Evolutionary conservation across 306 rosid species (phyloP).

Genomic region (Crataegus laevigata): DNA sequence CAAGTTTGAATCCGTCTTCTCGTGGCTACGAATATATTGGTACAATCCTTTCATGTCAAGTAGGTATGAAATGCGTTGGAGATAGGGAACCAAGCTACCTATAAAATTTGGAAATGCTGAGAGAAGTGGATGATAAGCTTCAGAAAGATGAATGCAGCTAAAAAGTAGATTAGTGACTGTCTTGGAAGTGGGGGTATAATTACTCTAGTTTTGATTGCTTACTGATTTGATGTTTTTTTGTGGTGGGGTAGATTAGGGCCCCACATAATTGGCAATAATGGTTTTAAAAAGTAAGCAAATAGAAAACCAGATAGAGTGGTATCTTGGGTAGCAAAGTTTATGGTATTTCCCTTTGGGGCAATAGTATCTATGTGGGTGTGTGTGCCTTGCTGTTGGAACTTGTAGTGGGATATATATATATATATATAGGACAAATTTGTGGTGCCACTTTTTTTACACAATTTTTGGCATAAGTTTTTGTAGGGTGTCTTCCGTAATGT

Average conservation of each 20-base stretch:
- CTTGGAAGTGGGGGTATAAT: background rate
- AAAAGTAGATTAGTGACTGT: background rate
- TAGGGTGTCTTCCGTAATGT: too few species aligned
- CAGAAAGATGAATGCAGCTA: background rate
- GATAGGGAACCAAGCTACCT: background rate
- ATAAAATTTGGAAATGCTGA: background rate
- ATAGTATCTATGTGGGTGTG: background rate
- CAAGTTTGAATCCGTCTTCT: background rate
- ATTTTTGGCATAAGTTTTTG: too few species aligned
- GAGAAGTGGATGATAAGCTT: background rate
- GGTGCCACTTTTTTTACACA: background rate
- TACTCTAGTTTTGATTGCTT: background rate
- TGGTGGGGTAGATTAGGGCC: constrained; percentile 2
- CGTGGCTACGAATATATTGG: background rate
- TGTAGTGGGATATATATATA: background rate
- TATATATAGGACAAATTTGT: background rate
- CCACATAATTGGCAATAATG: constrained; percentile 5
- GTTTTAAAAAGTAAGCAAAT: background rate
- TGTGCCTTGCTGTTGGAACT: constrained; percentile 1
- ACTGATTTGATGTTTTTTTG: background rate
- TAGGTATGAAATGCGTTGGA: background rate
- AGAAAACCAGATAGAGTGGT: constrained; percentile 9
- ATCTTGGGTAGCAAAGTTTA: background rate
- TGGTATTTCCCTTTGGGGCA: background rate
- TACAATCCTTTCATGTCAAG: background rate